phyloP scores from a whole-genome alignment of 768 basidiomycete species.

The Mycena capillaripes region DNA sequence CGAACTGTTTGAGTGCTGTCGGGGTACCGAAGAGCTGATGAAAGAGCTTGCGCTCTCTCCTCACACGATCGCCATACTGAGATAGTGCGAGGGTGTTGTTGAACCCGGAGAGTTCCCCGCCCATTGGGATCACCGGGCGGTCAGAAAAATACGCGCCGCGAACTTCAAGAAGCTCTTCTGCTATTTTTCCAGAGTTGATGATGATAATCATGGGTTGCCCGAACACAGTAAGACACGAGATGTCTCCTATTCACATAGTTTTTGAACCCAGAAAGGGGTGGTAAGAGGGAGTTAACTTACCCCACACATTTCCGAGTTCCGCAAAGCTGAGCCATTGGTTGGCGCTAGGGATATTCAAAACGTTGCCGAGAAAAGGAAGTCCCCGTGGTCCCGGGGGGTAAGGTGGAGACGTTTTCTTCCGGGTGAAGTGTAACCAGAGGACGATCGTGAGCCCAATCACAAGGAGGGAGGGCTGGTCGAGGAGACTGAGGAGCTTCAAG shows the following conservation, averaged over 20 bases:
- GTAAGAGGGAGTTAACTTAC: slow-evolving; percentile 33
- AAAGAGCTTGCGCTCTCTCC: slow-evolving; percentile 32
- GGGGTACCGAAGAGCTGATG: slow-evolving; percentile 24
- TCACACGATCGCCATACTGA: slow-evolving; percentile 29
- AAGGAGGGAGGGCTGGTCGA: neutral
- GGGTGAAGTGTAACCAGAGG: neutral
- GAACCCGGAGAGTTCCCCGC: slow-evolving; percentile 48
- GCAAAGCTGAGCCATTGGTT: slow-evolving; percentile 46
- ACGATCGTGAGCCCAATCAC: neutral
- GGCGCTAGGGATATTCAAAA: slow-evolving; percentile 45
- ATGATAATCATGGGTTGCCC: slow-evolving; percentile 63
- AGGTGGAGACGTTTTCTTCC: slow-evolving; percentile 12
- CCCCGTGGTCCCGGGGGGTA: slow-evolving; percentile 55
- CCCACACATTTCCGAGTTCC: slow-evolving; percentile 50
- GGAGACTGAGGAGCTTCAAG: neutral
- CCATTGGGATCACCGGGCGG: slow-evolving; percentile 60
- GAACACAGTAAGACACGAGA: slow-evolving; percentile 51
- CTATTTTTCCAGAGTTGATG: slow-evolving; percentile 55
- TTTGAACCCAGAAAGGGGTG: neutral
- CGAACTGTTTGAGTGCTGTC: slow-evolving; percentile 1
- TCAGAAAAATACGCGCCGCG: slow-evolving; percentile 69
- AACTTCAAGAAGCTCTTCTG: slow-evolving; percentile 65
- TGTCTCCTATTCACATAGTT: slow-evolving; percentile 45
- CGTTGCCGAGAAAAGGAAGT: slow-evolving; percentile 54
- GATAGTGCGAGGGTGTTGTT: slow-evolving; percentile 22